These are phyloP conservation scores for Kondoa subrosea DNA, from an alignment of 768 basidiomycete species.

Conservation along the genomic window DNA sequence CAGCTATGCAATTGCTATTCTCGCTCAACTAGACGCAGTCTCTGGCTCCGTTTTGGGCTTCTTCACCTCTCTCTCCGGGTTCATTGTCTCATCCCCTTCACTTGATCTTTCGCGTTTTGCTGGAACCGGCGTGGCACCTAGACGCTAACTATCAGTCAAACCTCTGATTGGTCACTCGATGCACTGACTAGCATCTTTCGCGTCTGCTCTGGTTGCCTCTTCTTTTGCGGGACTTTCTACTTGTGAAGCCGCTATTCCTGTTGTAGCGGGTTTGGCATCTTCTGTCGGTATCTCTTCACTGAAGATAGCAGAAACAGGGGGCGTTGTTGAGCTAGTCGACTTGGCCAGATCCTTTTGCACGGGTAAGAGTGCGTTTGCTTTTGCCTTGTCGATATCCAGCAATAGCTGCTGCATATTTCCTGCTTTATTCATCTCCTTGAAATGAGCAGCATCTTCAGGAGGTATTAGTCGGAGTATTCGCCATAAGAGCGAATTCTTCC, in stretches of 20 bases:
- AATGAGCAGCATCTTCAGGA: not conserved
- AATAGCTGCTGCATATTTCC: not conserved
- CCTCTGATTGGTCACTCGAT: no score
- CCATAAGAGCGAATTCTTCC: conserved; percentile 6
- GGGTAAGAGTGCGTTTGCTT: not conserved
- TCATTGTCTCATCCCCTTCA: not conserved
- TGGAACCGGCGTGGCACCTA: no score
- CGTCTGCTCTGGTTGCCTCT: no score
- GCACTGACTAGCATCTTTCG: no score
- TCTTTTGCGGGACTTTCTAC: no score
- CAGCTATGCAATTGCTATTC: not conserved
- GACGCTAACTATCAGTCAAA: no score
- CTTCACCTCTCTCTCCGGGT: not conserved
- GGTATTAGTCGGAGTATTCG: not conserved
- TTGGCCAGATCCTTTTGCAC: not conserved
- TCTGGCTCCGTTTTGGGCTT: not conserved
- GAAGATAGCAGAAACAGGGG: no score
- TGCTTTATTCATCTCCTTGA: not conserved
- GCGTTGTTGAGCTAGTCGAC: not conserved
- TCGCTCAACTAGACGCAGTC: not conserved
- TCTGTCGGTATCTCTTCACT: no score
- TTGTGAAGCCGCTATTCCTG: no score
- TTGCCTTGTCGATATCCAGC: not conserved
- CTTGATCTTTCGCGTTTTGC: not conserved
- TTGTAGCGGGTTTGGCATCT: no score